Evolutionary conservation across 2,329 filamentous ascomycete genomes (phyloP), one percentile per base, ranked within the genome.

Genomic region (Macroventuria anomochaeta): DNA sequence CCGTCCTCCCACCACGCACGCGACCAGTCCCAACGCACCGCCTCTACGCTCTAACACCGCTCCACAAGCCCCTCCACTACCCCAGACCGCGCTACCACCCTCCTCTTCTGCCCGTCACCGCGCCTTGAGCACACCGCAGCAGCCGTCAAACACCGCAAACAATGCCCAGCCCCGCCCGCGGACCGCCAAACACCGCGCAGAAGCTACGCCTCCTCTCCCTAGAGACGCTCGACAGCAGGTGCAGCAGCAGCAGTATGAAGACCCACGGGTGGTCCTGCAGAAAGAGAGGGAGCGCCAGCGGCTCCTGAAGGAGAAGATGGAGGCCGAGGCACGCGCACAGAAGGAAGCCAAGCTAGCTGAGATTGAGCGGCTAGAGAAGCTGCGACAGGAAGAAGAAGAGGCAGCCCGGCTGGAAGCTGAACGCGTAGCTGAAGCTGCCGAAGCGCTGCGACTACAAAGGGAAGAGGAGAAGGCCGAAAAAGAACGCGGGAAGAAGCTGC

Each of bases 251-350:
- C 59, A 68, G 25, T 63, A 70, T 25, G 71, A 74, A 12, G 66
- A 71, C 46, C 72, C 72, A 18, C 65, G 68, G 33, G 56, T 66
- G 42, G 43, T 74, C 7, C 57, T 76, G 48, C 65, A 68, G 33
- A 68, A 58, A 21, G 71, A 74, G 43, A 58, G 59, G 17, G 68
- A 71, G 53, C 61, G 68, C 37, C 69, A 73, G 58, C 63, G 64
- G 7, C 56, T 64, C 44, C 38, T 73, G 46, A 65, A 67, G 50
- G 64, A 70, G 46, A 66, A 59, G 42, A 55, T 73, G 15, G 70
- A 69, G 31, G 71, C 70, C 7, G 72, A 75, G 42, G 70, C 69
- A 42, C 62, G 62, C 23, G 68, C 67, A 18, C 62, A 62, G 55
- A 52, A 54, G 36, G 65, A 71, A 49, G 71, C 68, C 10, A 66